phyloP scores from a whole-genome alignment of 2,329 filamentous ascomycete genomes.

The Acrocalymma vagum region DNA sequence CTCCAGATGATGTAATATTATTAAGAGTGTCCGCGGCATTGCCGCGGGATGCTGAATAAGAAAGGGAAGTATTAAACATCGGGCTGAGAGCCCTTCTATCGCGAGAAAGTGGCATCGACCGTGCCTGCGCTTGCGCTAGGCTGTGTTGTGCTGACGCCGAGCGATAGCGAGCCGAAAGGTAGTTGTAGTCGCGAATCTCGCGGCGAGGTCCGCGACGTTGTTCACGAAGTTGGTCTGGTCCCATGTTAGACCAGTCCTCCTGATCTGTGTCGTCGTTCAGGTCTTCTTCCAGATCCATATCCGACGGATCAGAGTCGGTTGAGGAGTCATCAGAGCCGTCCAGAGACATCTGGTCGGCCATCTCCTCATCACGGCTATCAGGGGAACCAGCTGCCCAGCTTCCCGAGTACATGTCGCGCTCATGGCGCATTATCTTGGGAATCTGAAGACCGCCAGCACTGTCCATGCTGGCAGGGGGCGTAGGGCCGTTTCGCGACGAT shows the following conservation, averaged over 20 bases:
- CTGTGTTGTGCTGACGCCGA: slow-evolving; percentile 33
- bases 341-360: slow-evolving; percentile 92
- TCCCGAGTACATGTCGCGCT: slow-evolving; percentile 54
- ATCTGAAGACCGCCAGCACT: slow-evolving; percentile 56
- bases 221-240: slow-evolving; percentile 82
- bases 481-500: slow-evolving; percentile 44
- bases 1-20: slow-evolving; percentile 36
- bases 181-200: slow-evolving; percentile 49
- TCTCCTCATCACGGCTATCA: slow-evolving; percentile 71
- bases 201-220: slow-evolving; percentile 46
- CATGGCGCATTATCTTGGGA: slow-evolving; percentile 43
- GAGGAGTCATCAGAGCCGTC: slow-evolving; percentile 70
- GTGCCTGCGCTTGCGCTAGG: no score
- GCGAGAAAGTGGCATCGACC: slow-evolving; percentile 35
- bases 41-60: slow-evolving; percentile 42
- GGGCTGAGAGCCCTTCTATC: slow-evolving; percentile 28
- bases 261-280: slow-evolving; percentile 87
- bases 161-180: slow-evolving; percentile 41
- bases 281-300: slow-evolving; percentile 74
- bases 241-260: slow-evolving; percentile 93
- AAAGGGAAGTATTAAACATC: slow-evolving; percentile 32
- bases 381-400: slow-evolving; percentile 76
- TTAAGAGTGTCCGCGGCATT: slow-evolving; percentile 32
- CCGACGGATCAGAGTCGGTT: slow-evolving; percentile 81
- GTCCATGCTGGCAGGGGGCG: slow-evolving; percentile 61